A percentile compares a stretch with the other conserved stretches of the same genome.
phyloP scores from a whole-genome alignment of 257 asterid species.

The Gynochthodes officinalis region DNA sequence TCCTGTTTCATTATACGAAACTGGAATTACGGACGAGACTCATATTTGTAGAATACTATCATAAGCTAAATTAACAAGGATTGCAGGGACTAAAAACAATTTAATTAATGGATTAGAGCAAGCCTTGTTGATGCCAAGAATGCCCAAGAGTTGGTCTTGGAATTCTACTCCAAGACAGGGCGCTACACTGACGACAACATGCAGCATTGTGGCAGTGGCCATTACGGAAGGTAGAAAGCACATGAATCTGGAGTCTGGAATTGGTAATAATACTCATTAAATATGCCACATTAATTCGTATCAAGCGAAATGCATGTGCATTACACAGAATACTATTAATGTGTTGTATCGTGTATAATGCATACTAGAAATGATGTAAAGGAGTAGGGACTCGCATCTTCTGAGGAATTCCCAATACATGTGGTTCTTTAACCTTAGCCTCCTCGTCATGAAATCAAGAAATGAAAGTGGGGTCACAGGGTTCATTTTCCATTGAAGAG shows the following conservation, averaged over 20 bases:
- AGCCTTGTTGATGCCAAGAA: constrained; percentile 78
- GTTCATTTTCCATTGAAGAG: constrained; percentile 65
- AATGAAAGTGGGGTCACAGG: constrained; percentile 58
- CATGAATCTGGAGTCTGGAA: constrained; percentile 67
- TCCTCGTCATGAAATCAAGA: constrained; percentile 47
- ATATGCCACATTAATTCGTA: background rate
- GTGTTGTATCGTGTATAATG: background rate
- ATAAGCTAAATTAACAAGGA: background rate
- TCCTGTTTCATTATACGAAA: constrained; percentile 39
- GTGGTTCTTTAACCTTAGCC: constrained; percentile 34
- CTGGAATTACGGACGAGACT: background rate
- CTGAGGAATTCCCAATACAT: constrained; percentile 34
- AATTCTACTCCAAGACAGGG: constrained; percentile 51
- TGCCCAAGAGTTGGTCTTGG: constrained; percentile 51
- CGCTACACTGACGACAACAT: constrained; percentile 48
- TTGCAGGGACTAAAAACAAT: no score
- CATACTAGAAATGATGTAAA: constrained; percentile 46
- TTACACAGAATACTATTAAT: no score
- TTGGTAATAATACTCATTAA: background rate
- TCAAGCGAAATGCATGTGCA: background rate
- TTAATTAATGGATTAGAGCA: background rate
- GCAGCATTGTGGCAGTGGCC: constrained; percentile 81
- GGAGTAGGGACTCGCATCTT: constrained; percentile 50
- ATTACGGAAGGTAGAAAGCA: constrained; percentile 63
- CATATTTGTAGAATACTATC: background rate